Evolutionary conservation across 2,329 filamentous ascomycete species (phyloP), one percentile per base, ranked within the genome.

Genomic region (Curvularia hawaiiensis): DNA sequence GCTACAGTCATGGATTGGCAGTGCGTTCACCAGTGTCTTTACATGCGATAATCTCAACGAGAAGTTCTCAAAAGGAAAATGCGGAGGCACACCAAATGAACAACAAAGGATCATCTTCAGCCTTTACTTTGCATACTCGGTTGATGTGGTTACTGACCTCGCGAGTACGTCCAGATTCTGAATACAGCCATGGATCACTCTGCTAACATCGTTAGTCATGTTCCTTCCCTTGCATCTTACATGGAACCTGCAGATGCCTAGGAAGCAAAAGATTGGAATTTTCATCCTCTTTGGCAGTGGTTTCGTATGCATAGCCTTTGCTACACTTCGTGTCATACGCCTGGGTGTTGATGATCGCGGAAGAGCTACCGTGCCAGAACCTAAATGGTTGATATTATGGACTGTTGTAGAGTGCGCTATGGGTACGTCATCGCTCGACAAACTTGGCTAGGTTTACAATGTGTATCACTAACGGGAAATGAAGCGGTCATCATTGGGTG

Each of bases 1-100:
- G 18, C 20, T 28, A 12, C 28, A 78, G 72, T 68, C 72, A 12
- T 70, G 75, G 50, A 64, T 77, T 24, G 74, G 75, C 30, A 76
- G 73, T 46, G 62, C 76, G 14, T 46, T 76, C 20, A 68, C 70
- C 10, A 75, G 71, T 26, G 63, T 77, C 47, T 71, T 72, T 6
- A 75, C 69, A 8, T 79, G 77, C 54, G 55, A 69, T 14, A 71
- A 69, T 49, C 69, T 78, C 57, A 67, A 74, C 16, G 71, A 69
- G 8, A 77, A 75, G 68, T 77, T 77, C 38, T 73, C 67, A 16
- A 53, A 59, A 22, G 69, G 69, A 3, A 58, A 51, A 54, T 77
- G 75, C 54, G 51, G 50, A 14, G 52, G 52, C 16, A 65, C 55
- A 11, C 43, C 56, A 8, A 53, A 65, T 24, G 63, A 65, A 18